These are phyloP conservation scores for Aspergillus neoniger DNA, from an alignment of 2,329 filamentous ascomycete species.

Conservation along the genomic window DNA sequence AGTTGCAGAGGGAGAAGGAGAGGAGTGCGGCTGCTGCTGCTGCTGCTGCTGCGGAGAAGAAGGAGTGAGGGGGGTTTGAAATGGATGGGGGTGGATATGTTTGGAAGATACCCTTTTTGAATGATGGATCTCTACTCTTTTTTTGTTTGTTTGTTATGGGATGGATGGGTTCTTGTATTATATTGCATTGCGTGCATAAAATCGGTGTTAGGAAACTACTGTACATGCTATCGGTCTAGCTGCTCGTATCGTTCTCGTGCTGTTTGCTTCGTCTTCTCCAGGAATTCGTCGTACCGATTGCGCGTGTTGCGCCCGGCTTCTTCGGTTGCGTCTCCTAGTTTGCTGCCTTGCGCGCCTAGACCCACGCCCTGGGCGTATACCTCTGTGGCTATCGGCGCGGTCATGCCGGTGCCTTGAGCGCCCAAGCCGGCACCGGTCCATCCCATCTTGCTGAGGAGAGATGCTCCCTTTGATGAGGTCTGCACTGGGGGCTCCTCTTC, in stretches of 20 bases:
- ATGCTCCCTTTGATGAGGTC: conserved; percentile 50
- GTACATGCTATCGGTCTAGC: conserved; percentile 30
- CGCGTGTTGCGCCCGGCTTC: conserved; percentile 53
- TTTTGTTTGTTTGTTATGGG: neutral
- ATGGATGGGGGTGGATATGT: neutral
- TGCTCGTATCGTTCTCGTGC: conserved; percentile 52
- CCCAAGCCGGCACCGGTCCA: conserved; percentile 53
- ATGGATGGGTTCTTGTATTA: neutral
- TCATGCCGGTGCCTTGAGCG: conserved; percentile 51
- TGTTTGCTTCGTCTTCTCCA: conserved; percentile 49
- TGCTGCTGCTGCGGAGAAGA: neutral
- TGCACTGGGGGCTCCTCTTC: conserved; percentile 34
- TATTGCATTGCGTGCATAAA: neutral
- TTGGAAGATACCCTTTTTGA: neutral
- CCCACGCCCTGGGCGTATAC: conserved; percentile 54
- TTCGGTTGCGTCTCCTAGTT: conserved; percentile 51
- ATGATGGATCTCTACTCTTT: neutral
- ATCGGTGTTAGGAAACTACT: too few species aligned
- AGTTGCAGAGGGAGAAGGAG: conserved; percentile 37
- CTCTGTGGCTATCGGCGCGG: conserved; percentile 50
- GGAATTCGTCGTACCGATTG: conserved; percentile 50
- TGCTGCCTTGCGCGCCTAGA: conserved; percentile 51
- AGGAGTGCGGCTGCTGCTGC: neutral
- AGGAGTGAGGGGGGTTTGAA: neutral
- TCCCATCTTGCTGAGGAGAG: conserved; percentile 54